A percentile compares a stretch with the other conserved stretches of the same genome.
These are phyloP conservation scores for Auriscalpium orientale DNA, from an alignment of 768 basidiomycete genomes.

Conservation along the genomic window DNA sequence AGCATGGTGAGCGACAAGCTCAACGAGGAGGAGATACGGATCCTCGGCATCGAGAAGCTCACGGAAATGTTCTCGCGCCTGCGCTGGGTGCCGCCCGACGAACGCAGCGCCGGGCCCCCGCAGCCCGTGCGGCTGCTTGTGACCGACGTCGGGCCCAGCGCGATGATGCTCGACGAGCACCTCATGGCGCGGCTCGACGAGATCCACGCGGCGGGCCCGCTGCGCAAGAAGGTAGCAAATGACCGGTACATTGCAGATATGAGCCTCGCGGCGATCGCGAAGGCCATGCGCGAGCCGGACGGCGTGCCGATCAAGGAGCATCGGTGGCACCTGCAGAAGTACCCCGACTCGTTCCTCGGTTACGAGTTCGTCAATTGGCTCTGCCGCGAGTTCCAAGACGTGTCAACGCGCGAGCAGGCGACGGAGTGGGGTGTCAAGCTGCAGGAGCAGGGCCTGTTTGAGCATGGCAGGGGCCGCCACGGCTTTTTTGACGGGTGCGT, in stretches of 20 bases:
- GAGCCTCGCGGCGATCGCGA: slow-evolving; percentile 57
- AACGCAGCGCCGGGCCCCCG: slow-evolving; percentile 34
- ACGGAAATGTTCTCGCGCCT: slow-evolving; percentile 82
- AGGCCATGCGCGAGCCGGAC: slow-evolving; percentile 80
- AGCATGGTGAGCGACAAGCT: slow-evolving; percentile 61
- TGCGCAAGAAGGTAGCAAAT: slow-evolving; percentile 76
- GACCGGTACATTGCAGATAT: slow-evolving; percentile 66
- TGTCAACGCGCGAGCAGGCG: slow-evolving; percentile 75
- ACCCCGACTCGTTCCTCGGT: slow-evolving; percentile 82
- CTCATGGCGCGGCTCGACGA: slow-evolving; percentile 77
- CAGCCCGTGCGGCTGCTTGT: slow-evolving; percentile 71
- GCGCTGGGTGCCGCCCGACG: slow-evolving; percentile 67
- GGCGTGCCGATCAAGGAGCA: slow-evolving; percentile 79
- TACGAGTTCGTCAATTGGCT: slow-evolving; percentile 89
- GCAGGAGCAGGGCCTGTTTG: slow-evolving; percentile 76
- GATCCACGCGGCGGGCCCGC: slow-evolving; percentile 65
- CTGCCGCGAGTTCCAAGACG: slow-evolving; percentile 83
- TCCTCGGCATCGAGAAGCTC: slow-evolving; percentile 87
- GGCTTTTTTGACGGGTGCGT: slow-evolving; percentile 83
- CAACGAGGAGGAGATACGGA: slow-evolving; percentile 79
- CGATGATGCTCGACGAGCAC: slow-evolving; percentile 70
- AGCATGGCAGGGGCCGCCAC: slow-evolving; percentile 73
- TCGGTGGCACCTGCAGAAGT: slow-evolving; percentile 70
- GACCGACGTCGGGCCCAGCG: slow-evolving; percentile 77
- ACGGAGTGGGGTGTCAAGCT: slow-evolving; percentile 72